Conservation (phyloP, 768 basidiomycete genomes). For the Amanita polypyramis region DNA sequence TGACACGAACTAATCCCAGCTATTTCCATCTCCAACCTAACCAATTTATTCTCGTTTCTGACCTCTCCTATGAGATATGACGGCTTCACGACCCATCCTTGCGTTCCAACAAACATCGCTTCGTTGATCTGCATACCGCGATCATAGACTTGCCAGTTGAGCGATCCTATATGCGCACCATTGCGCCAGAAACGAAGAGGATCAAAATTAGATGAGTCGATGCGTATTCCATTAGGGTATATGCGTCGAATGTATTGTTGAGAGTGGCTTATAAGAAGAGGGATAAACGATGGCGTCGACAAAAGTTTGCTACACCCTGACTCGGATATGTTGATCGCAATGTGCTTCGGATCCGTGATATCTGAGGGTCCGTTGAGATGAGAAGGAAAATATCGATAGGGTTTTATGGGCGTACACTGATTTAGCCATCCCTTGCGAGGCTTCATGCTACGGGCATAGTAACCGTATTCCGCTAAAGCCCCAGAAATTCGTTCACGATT, state of each 20-base stretch:
- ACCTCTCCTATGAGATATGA: constrained; percentile 14
- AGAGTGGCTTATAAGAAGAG: constrained; percentile 31
- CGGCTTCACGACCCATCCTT: constrained; percentile 48
- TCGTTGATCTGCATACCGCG: constrained; percentile 50
- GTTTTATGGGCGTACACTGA: constrained; percentile 17
- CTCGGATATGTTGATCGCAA: constrained; percentile 57
- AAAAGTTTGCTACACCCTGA: constrained; percentile 27
- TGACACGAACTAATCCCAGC: constrained; percentile 35
- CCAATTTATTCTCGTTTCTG: constrained; percentile 6
- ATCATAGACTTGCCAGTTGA: constrained; percentile 61
- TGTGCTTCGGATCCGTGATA: constrained; percentile 31
- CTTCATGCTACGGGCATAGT: constrained; percentile 56
- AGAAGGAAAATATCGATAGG: not conserved
- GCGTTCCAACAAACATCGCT: constrained; percentile 46
- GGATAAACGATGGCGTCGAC: constrained; percentile 21
- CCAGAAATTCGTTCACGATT: constrained; percentile 29
- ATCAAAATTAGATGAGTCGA: constrained; percentile 43
- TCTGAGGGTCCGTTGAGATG: constrained; percentile 15
- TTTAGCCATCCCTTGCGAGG: constrained; percentile 40
- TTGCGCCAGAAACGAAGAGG: constrained; percentile 43
- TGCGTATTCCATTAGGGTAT: constrained; percentile 47
- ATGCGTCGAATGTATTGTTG: constrained; percentile 39
- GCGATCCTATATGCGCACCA: constrained; percentile 45
- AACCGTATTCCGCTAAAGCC: constrained; percentile 43
- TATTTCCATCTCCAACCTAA: constrained; percentile 22